phyloP scores from a whole-genome alignment of 345 rosid species.

The Lepidium africanum region DNA sequence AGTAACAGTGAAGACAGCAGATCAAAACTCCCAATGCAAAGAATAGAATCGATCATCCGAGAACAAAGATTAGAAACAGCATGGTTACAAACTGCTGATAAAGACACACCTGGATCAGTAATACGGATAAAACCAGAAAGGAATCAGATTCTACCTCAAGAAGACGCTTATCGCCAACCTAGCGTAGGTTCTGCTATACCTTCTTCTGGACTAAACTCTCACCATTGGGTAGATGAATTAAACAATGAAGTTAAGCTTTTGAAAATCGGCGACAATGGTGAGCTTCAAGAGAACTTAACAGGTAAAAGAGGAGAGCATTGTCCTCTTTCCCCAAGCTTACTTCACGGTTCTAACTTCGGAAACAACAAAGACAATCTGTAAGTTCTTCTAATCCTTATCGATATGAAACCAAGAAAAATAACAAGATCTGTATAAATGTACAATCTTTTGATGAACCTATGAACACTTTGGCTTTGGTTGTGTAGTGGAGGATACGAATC shows the following conservation, averaged over 20 bases:
- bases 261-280: constrained; percentile 48
- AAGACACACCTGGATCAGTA: constrained; percentile 66
- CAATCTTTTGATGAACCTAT: neutral
- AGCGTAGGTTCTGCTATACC: constrained; percentile 41
- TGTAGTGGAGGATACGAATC: constrained; percentile 82
- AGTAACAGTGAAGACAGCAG: constrained; percentile 36
- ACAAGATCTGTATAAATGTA: neutral
- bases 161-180: constrained; percentile 44
- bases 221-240: constrained; percentile 62
- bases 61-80: constrained; percentile 96
- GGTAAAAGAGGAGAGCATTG: constrained; percentile 40
- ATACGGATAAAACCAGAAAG: constrained; percentile 65
- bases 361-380: constrained; percentile 73
- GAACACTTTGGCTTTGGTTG: constrained; percentile 15
- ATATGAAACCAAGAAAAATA: neutral
- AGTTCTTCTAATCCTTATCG: constrained; percentile 25
- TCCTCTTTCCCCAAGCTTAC: constrained; percentile 79
- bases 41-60: constrained; percentile 87
- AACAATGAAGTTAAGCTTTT: constrained; percentile 62
- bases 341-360: constrained; percentile 51
- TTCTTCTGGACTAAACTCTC: constrained; percentile 47
- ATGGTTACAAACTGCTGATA: constrained; percentile 90
- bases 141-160: constrained; percentile 88
- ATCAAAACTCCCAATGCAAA: constrained; percentile 66
- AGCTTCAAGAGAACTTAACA: constrained; percentile 44